Evolutionary conservation across 495 filamentous ascomycete species (phyloP).

Genomic region (Penicillium parvum): DNA sequence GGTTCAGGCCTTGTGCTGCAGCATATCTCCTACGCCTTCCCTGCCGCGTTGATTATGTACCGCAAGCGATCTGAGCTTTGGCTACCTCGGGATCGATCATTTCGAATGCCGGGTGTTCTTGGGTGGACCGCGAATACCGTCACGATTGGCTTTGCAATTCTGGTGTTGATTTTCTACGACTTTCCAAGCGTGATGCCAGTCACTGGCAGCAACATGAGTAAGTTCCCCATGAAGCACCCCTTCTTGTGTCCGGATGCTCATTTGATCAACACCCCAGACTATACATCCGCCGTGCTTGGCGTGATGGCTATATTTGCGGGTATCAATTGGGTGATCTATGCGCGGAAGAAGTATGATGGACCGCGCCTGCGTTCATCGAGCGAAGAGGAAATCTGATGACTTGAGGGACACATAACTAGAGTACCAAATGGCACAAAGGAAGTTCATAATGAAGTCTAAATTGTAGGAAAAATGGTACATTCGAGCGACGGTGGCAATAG

Average conservation of each 20-base stretch:
- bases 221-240: too few species aligned
- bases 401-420: too few species aligned
- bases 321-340: constrained; percentile 28
- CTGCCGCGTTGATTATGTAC: constrained; percentile 13
- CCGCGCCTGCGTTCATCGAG: constrained; percentile 16
- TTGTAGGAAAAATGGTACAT: too few species aligned
- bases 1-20: constrained; percentile 14
- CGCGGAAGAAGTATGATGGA: constrained; percentile 27
- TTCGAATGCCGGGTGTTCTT: constrained; percentile 1
- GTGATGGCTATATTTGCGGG: constrained; percentile 24
- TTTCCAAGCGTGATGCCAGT: constrained; percentile 12
- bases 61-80: constrained; percentile 7
- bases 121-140: constrained; percentile 15
- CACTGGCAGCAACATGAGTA: constrained; percentile 14
- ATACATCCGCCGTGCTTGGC: constrained; percentile 27
- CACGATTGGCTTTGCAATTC: constrained; percentile 13
- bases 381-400: too few species aligned
- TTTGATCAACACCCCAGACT: constrained; percentile 16
- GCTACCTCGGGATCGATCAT: constrained; percentile 7
- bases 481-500: too few species aligned
- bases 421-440: too few species aligned
- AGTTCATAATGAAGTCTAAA: too few species aligned
- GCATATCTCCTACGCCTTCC: constrained; percentile 19
- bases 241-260: too few species aligned
- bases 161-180: constrained; percentile 18